These are phyloP conservation scores for Pelargonium nanum DNA, from an alignment of 345 rosid genomes.

Conservation along the genomic window DNA sequence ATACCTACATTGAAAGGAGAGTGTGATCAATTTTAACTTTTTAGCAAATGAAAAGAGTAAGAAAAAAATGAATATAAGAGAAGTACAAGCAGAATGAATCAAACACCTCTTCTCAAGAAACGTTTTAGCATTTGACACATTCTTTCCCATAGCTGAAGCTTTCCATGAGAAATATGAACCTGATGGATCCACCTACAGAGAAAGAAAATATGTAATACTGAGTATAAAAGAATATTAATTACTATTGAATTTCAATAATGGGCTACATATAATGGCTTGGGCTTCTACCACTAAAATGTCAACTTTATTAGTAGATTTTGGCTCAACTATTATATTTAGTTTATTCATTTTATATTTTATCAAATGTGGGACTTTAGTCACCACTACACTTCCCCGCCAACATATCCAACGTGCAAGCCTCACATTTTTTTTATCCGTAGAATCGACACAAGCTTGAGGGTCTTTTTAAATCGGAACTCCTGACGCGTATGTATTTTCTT, in stretches of 20 bases:
- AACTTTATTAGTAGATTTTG: no score
- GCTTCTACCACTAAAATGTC: no score
- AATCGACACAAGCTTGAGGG: no score
- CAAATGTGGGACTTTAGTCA: no score
- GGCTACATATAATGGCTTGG: no score
- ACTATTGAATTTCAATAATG: not conserved
- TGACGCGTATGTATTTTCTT: no score
- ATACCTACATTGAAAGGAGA: constrained; percentile 35
- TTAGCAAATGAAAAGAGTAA: not conserved
- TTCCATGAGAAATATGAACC: constrained; percentile 99
- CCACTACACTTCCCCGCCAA: no score
- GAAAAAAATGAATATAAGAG: not conserved
- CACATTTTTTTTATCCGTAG: no score
- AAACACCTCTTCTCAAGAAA: constrained; percentile 86
- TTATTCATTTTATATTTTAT: no score
- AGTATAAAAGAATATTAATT: not conserved
- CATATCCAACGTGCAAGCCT: no score
- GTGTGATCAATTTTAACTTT: not conserved
- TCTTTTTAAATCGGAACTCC: no score
- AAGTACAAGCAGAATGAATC: not conserved
- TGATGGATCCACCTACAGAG: constrained; percentile 75
- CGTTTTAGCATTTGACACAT: constrained; percentile 88
- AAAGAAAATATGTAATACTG: not conserved
- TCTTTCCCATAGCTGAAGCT: constrained; percentile 97
- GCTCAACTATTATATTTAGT: no score